A percentile compares a stretch with the other conserved stretches of the same genome.
These are phyloP conservation scores for Balamuthia mandrillaris DNA, from an alignment of 208 protist species.

Conservation along the genomic window DNA sequence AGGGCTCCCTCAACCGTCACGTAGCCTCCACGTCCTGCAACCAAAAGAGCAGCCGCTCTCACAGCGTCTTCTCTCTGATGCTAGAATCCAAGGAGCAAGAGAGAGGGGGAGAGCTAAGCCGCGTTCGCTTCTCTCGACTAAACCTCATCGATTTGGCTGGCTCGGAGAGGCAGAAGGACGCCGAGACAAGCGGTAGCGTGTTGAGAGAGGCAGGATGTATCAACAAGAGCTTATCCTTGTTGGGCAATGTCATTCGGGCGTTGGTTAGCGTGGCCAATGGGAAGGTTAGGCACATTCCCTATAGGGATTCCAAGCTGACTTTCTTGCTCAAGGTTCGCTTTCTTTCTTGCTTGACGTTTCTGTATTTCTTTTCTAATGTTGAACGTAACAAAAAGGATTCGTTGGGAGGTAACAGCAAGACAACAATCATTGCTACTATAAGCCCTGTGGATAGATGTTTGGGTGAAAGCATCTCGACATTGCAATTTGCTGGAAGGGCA, in stretches of 20 bases:
- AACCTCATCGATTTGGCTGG: constrained; percentile 60
- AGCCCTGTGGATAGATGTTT: constrained; percentile 27
- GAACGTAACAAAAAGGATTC: constrained; percentile 31
- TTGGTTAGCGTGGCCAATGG: constrained; percentile 32
- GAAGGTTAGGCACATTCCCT: constrained; percentile 41
- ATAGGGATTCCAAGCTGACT: constrained; percentile 55
- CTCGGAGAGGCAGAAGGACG: constrained; percentile 50
- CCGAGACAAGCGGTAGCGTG: constrained; percentile 21
- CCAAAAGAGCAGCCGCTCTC: constrained; percentile 34
- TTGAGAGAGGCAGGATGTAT: constrained; percentile 52
- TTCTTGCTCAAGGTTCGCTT: constrained; percentile 52
- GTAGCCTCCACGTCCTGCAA: constrained; percentile 55
- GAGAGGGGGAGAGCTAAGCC: neutral
- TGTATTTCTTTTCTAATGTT: neutral
- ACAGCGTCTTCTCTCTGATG: constrained; percentile 58
- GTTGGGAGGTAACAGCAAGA: constrained; percentile 58
- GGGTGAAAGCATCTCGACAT: constrained; percentile 53
- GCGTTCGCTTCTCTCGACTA: constrained; percentile 30
- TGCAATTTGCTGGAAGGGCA: constrained; percentile 45
- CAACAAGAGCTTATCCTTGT: constrained; percentile 51
- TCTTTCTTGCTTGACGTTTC: neutral
- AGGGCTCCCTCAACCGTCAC: constrained; percentile 33
- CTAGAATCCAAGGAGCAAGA: constrained; percentile 40
- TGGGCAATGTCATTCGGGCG: constrained; percentile 52
- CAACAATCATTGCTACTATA: constrained; percentile 60